Percentiles rank a stretch among this genome's conserved stretches.
Conservation (phyloP, 1,284 basidiomycete genomes). For the Papiliotrema nemorosa region DNA sequence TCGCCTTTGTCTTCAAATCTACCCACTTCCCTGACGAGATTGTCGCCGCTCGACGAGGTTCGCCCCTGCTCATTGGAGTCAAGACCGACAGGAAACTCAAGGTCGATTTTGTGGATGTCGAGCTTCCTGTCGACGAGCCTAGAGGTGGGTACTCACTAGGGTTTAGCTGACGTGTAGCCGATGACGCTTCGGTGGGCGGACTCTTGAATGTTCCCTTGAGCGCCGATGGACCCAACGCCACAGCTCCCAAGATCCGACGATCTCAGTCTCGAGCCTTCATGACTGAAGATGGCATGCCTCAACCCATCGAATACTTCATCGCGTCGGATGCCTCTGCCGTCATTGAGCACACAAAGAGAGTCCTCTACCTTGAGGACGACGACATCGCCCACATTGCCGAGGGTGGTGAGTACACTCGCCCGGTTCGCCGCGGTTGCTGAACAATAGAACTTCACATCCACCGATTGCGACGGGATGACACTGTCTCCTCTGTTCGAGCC, state of each 20-base stretch:
- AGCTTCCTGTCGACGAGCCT: slow-evolving; percentile 73
- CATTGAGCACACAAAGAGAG: slow-evolving; percentile 98
- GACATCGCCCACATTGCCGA: slow-evolving; percentile 98
- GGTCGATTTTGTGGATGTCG: slow-evolving; percentile 99
- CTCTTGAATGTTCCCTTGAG: slow-evolving; percentile 69
- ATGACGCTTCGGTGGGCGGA: slow-evolving; percentile 41
- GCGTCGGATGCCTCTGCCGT: slow-evolving; percentile 96
- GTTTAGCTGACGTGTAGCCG: slow-evolving; percentile 1
- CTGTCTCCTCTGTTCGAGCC: slow-evolving; percentile 73
- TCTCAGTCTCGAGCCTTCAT: slow-evolving; percentile 98
- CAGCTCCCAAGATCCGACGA: slow-evolving; percentile 69
- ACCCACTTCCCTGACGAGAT: slow-evolving; percentile 93
- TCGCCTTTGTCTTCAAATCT: slow-evolving; percentile 99
- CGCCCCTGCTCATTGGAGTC: slow-evolving; percentile 94
- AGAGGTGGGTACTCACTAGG: slow-evolving; percentile 22
- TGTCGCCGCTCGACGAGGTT: slow-evolving; percentile 93
- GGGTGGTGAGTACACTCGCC: slow-evolving; percentile 53
- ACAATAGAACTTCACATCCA: slow-evolving; percentile 89
- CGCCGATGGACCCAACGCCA: slow-evolving; percentile 44
- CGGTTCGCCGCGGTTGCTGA: not conserved
- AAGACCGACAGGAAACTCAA: slow-evolving; percentile 99
- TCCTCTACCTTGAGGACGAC: slow-evolving; percentile 97
- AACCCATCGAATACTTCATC: slow-evolving; percentile 99
- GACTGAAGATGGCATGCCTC: slow-evolving; percentile 95
- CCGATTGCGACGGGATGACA: slow-evolving; percentile 87